Percentiles rank a stretch among this genome's conserved stretches.
Conservation (phyloP, 495 filamentous ascomycete genomes). For the Penicillium crystallinum region DNA sequence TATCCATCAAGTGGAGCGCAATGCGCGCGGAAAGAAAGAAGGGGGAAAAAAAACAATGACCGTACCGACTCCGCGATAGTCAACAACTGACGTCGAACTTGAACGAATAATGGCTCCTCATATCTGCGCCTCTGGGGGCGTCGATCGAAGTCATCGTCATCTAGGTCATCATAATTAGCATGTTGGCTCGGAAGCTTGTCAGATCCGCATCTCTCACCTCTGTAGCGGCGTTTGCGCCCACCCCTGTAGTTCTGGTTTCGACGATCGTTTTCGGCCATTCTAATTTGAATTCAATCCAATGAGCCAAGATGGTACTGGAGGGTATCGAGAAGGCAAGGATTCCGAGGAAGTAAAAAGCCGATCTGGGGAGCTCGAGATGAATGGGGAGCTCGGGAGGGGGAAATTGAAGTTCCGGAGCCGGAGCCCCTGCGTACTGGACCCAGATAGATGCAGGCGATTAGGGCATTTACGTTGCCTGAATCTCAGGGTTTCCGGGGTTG, state of each 20-base stretch:
- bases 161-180: conserved; percentile 34
- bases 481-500: no score
- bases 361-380: conserved; percentile 8
- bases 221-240: conserved; percentile 60
- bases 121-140: conserved; percentile 70
- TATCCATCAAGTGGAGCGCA: conserved; percentile 4
- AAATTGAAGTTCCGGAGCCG: conserved; percentile 12
- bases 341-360: not conserved
- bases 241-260: conserved; percentile 53
- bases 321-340: not conserved
- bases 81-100: conserved; percentile 74
- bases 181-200: conserved; percentile 1
- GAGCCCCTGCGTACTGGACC: not conserved
- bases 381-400: conserved; percentile 9
- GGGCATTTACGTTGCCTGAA: no score
- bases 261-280: conserved; percentile 73
- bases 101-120: conserved; percentile 69
- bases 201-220: conserved; percentile 39
- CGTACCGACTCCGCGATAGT: conserved; percentile 77
- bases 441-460: no score
- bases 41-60: conserved; percentile 5
- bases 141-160: conserved; percentile 73
- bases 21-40: conserved; percentile 1
- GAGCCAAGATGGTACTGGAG: not conserved
- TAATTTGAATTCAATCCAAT: not conserved